Base-by-base conservation (phyloP, 495 filamentous ascomycete genomes). In the Neurospora tetrasperma region DNA sequence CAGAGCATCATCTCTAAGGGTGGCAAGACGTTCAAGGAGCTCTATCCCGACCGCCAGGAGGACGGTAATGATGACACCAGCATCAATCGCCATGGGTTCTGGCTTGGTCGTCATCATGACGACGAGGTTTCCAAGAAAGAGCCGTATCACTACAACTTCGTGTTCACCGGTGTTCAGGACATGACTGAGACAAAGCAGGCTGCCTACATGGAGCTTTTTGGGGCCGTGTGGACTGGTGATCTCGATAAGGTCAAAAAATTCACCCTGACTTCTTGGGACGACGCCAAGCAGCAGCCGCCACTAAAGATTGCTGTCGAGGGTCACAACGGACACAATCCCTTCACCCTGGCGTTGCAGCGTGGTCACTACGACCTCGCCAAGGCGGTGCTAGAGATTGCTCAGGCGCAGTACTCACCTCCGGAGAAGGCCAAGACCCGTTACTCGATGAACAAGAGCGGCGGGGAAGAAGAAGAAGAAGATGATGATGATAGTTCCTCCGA, bases 201-300 rank as follows among this genome's bases (percentile, higher is more conserved):
- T n/a, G 89, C 83, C 6, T 93, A 92, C 72, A 23, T 92, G 11
- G 83, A 83, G 79, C 73, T 82, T 75, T 93, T 92, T 71, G 86
- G 93, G 77, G 91, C 91, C 11, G 88, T 88, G 2, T 93, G 90
- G 89, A 72, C 70, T n/a, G 90, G 90, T 4, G 88, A 94, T 75
- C 54, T 90, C 2, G 82, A 85, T 0, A 89, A 82, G 4, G 85
- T 90, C 78, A 88, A 89, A 75, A 75, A 73, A 4, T 74, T 87
- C 42, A 86, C 85, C 16, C 73, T 86, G 23, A 76, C 77, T 18
- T 76, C 83, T 35, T 88, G 84, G 82, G 80, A 73, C 75, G 76
- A 70, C 74, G 87, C 83, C 80, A 82, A 80, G 39, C 78, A 85
- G 40, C 80, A 88, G 46, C 73, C 80, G 2, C 90, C 91, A 0